Evolutionary conservation across 352 stramenopile species (phyloP).

Genomic region (Pythium brassicae): DNA sequence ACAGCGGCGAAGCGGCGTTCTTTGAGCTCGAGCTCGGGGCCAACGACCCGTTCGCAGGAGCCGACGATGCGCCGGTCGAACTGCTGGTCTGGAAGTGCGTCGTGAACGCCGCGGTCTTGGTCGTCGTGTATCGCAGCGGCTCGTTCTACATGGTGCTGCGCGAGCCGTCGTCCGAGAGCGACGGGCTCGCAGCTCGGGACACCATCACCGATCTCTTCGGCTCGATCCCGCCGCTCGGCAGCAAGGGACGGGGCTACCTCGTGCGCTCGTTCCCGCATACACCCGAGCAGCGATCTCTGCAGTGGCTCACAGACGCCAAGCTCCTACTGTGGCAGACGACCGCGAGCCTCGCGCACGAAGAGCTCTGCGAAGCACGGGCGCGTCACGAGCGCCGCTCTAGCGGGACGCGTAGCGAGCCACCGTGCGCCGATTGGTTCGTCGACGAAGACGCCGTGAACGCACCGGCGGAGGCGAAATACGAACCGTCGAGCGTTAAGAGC

Average conservation of each 20-base stretch:
- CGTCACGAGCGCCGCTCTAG: constrained; percentile 20
- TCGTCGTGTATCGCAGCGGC: constrained; percentile 41
- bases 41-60: constrained; percentile 6
- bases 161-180: constrained; percentile 16
- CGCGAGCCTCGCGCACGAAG: constrained; percentile 45
- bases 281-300: constrained; percentile 8
- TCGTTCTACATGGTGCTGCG: constrained; percentile 53
- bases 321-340: constrained; percentile 59
- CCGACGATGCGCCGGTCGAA: constrained; percentile 21
- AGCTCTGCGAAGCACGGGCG: constrained; percentile 27
- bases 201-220: constrained; percentile 43
- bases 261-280: constrained; percentile 31
- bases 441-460: not conserved
- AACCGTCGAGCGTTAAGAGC: not conserved
- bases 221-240: constrained; percentile 27
- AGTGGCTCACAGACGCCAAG: constrained; percentile 48
- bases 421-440: constrained; percentile 42
- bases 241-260: constrained; percentile 54
- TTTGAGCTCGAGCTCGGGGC: constrained; percentile 48
- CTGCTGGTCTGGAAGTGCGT: constrained; percentile 62
- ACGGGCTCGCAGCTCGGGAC: constrained; percentile 21
- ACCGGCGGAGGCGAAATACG: not conserved
- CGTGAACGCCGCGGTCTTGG: constrained; percentile 43
- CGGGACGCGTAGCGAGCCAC: not conserved
- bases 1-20: constrained; percentile 49